These are phyloP conservation scores for Phytophthora cactorum DNA, from an alignment of 352 stramenopile genomes.

Conservation along the genomic window DNA sequence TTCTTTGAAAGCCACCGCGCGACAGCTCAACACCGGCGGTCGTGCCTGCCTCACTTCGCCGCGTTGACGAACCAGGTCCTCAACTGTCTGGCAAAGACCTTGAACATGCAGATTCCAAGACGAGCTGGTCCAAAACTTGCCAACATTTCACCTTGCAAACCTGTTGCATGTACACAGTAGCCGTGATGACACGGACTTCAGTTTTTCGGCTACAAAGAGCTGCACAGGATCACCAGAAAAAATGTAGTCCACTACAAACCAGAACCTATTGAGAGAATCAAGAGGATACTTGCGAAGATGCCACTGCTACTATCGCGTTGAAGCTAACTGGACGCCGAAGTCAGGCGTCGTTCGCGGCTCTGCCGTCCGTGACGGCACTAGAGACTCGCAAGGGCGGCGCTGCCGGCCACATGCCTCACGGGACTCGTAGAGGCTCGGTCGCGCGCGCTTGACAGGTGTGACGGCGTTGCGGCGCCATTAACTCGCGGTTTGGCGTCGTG, in stretches of 20 bases:
- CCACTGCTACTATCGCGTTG: constrained; percentile 15
- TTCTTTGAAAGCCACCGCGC: constrained; percentile 32
- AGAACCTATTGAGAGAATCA: constrained; percentile 17
- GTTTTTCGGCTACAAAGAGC: constrained; percentile 14
- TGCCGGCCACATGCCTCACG: constrained; percentile 1
- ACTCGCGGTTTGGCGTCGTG: constrained; percentile 11
- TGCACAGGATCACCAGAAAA: constrained; percentile 29
- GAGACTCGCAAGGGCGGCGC: constrained; percentile 1
- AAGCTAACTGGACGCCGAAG: constrained; percentile 20
- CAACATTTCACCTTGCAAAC: constrained; percentile 16
- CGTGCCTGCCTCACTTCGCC: constrained; percentile 33
- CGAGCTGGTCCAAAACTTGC: constrained; percentile 13
- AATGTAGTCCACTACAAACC: constrained; percentile 15
- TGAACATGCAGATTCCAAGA: background rate
- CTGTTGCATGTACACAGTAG: background rate
- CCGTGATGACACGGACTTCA: constrained; percentile 8
- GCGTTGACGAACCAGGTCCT: constrained; percentile 21
- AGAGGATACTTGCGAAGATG: constrained; percentile 16
- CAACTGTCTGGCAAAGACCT: background rate
- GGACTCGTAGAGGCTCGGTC: constrained; percentile 15
- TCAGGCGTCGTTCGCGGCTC: constrained; percentile 9
- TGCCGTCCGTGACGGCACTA: constrained; percentile 10
- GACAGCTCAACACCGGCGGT: constrained; percentile 37
- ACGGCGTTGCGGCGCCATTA: constrained; percentile 16
- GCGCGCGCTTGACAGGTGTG: background rate